Evolutionary conservation across 1,284 basidiomycete genomes (phyloP), one percentile per base, ranked within the genome.

Genomic region (Anthracocystis setariae): DNA sequence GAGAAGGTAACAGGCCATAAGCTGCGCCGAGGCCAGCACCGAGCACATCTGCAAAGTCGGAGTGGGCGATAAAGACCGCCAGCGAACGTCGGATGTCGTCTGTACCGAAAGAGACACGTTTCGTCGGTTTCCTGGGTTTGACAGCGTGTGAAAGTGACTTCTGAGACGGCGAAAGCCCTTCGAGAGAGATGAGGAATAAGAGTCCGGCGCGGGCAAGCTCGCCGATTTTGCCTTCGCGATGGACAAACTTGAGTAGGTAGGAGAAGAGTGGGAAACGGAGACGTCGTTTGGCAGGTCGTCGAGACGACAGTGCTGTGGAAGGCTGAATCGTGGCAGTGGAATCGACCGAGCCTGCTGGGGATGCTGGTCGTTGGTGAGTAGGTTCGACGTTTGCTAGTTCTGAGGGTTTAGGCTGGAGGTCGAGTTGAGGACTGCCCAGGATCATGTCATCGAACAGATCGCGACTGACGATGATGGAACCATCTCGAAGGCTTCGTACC

Each of bases 1-100:
- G 53, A 10, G 64, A 61, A 7, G 96, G 94, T 17, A 98, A 85
- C 1, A 94, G 84, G 1, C 94, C 96, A 81, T 95, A 98, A 1
- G 95, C 91, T 0, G 95, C 95, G 1, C 93, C 92, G 10, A 98
- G 84, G 15, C 94, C 93, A 5, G 95, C 96, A 5, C 91, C 93
- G 46, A 98, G 88, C 2, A 98, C 94, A 65, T 98, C 94, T 17
- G 93, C 92, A 83, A 97, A 96, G 84, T 97, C 94, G 8, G 94
- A 93, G 77, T 96, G 92, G 17, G 96, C 87, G 48, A 98, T 92
- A 81, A 94, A 97, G 91, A 92, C 43, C 94, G 86, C n/a, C 90
- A 92, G 53, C 92, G 86, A 12, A 90, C 90, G 54, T 23, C 61
- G 55, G 21, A 69, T 64, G 39, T 69, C 62, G 18, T 65, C 58